Base-by-base conservation (phyloP, 176 grass and related monocot genomes). In the Lolium multiflorum region DNA sequence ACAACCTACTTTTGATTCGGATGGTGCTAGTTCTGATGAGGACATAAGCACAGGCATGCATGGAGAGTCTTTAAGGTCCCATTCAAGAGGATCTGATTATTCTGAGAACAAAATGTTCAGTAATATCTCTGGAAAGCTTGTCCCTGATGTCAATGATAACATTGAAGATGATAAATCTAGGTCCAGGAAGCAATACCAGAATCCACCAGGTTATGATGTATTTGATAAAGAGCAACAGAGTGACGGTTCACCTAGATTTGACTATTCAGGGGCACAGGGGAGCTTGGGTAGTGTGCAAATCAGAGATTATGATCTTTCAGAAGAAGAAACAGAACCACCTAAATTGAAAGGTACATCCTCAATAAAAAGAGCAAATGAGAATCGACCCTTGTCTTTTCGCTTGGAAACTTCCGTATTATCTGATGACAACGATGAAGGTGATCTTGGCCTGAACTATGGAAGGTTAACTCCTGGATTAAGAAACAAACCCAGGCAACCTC, bases 391-490 rank as follows among this genome's bases (percentile, higher is more conserved):
- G 14, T 82, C 91, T 64, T 86, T 77, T 28, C 51, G 46, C 49
- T 43, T 48, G 20, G 82, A 28, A 85, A 80, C 78, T 81, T 81
- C 85, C 70, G 74, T 47, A 76, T 57, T 63, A 74, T 92, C 79
- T 84, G 77, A 91, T 76, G 82, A 87, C 80, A 65, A 67, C 7
- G 68, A 88, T 56, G 83, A 83, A 76, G 79, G 61, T 91, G 83
- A 73, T 48, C n/a, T 48, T 24, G 72, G 83, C 49, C 79, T 99
- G 56, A 91, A 91, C n/a, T 85, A 94, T 57, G 87, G 82, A 90
- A 96, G 71, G 56, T 85, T 99, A 90, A 96, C 82, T 38, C 90
- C 90, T 91, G 97, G 97, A 72, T 58, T 96, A 15, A 92, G 89
- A 89, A 96, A 94, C 52, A 96, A 78, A 90, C 79, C 61, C 80